phyloP scores from a whole-genome alignment of 1,284 basidiomycete species.

The Rhodotorula mucilaginosa region DNA sequence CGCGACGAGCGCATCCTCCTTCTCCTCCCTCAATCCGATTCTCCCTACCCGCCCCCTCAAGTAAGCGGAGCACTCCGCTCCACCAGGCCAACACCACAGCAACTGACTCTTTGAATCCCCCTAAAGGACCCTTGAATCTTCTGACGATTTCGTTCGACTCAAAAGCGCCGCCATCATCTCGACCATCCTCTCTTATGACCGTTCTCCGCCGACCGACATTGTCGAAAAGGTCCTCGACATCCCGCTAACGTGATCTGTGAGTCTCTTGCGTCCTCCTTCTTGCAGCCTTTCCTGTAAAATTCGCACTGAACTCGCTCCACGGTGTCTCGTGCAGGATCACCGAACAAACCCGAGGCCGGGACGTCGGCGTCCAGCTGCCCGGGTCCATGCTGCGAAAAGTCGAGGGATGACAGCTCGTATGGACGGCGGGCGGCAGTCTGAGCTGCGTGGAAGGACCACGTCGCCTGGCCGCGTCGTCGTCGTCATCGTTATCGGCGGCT shows the following conservation, averaged over 20 bases:
- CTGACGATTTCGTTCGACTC: slow-evolving; percentile 89
- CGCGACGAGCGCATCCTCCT: slow-evolving; percentile 47
- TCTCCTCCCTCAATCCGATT: slow-evolving; percentile 57
- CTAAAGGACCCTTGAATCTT: slow-evolving; percentile 70
- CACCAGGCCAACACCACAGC: not conserved
- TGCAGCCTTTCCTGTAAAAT: no score
- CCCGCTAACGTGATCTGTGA: slow-evolving; percentile 36
- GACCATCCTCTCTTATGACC: slow-evolving; percentile 67
- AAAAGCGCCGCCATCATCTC: slow-evolving; percentile 86
- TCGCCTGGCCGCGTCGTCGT: no score
- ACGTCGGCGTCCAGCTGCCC: no score
- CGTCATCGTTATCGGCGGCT: no score
- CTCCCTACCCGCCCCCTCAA: slow-evolving; percentile 79
- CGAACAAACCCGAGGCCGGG: no score
- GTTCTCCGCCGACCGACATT: slow-evolving; percentile 12
- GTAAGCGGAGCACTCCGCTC: slow-evolving; percentile 51
- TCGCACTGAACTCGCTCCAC: no score
- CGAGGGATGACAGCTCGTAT: no score
- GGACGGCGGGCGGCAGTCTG: no score
- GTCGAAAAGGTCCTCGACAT: slow-evolving; percentile 27
- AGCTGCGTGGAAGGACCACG: no score
- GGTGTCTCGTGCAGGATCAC: no score
- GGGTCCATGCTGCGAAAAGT: no score
- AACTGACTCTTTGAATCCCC: not conserved
- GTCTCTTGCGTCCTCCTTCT: slow-evolving; percentile 2